Base-by-base conservation (phyloP, 2,329 filamentous ascomycete species). In the Exophiala sideris region DNA sequence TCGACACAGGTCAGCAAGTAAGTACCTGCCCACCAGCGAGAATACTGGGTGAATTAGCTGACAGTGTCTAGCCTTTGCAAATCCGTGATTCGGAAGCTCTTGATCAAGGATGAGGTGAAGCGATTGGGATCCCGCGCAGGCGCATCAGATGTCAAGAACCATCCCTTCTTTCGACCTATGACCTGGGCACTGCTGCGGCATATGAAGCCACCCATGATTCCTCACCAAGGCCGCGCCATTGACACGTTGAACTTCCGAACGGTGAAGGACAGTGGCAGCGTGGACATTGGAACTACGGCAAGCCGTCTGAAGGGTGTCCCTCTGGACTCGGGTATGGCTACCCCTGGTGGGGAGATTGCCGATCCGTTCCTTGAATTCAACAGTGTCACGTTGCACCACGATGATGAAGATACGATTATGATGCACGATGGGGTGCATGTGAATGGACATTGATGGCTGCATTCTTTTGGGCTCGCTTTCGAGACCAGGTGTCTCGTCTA, bases 301-400 rank as follows among this genome's bases (percentile, higher is more conserved):
- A 69, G 68, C 35, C 76, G 72, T 56, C 69, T 78, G 45, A 90
- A 89, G 73, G 90, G 91, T 1, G 89, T 96, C 10, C 90, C 91
- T 7, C 76, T 96, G 57, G 91, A 96, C 67, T 92, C 87, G 40
- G 89, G 89, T 1, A 77, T 95, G 49, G 83, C 87, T 1, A 97
- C 92, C 2, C 92, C 92, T 1, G 89, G 88, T 41, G 88, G 80
- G 35, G 92, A 96, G 68, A 69, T 86, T 35, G 79, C 83, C 3
- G 94, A 99, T 79, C 94, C 94, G 1, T 99, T 99, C 68, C 89
- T 96, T 72, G 94, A 97, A 71, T 99, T 99, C 74, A 99, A 97
- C 78, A 95, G 90, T 68, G 91, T 99, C 39, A 99, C 94, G 47
- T 78, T 99, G 58, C 92, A 97, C 71, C 94, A 99, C 68, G 94